A percentile compares a stretch with the other conserved stretches of the same genome.
Conservation (phyloP, 208 protist species). For the Leishmania arabica region DNA sequence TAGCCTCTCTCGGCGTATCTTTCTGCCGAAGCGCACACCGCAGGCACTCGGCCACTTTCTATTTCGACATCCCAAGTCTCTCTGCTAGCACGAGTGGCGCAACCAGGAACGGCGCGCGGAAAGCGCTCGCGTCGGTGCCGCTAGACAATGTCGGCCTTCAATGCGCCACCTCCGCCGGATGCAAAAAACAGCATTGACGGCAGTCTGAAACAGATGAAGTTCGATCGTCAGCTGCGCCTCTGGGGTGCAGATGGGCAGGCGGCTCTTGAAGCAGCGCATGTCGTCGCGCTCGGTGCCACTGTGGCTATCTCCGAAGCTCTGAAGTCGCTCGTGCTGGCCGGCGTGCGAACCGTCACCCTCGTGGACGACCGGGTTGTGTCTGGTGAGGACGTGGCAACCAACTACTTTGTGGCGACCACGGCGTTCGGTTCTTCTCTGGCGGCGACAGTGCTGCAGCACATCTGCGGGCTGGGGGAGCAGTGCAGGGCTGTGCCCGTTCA, state of each 20-base stretch:
- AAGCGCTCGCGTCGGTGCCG: neutral
- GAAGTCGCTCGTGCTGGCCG: constrained; percentile 97
- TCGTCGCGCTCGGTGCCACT: constrained; percentile 93
- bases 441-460: constrained; percentile 53
- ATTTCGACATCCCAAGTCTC: neutral
- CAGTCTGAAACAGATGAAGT: constrained; percentile 56
- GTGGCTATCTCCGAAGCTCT: constrained; percentile 91
- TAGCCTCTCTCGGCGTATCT: neutral
- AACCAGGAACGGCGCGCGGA: neutral
- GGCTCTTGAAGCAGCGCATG: constrained; percentile 74
- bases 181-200: constrained; percentile 18
- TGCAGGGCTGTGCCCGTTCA: constrained; percentile 43
- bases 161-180: neutral
- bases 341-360: constrained; percentile 93
- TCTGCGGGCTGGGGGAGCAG: constrained; percentile 90
- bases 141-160: neutral
- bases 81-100: neutral
- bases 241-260: constrained; percentile 95
- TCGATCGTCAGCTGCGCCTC: constrained; percentile 94
- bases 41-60: neutral
- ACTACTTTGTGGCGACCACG: constrained; percentile 93
- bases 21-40: neutral
- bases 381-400: constrained; percentile 89
- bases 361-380: constrained; percentile 91
- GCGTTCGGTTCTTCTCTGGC: constrained; percentile 69